Percentiles rank a stretch among this genome's conserved stretches.
Evolutionary conservation across 129 eudicot genomes (phyloP).

Genomic region (Artemisia argyi): DNA sequence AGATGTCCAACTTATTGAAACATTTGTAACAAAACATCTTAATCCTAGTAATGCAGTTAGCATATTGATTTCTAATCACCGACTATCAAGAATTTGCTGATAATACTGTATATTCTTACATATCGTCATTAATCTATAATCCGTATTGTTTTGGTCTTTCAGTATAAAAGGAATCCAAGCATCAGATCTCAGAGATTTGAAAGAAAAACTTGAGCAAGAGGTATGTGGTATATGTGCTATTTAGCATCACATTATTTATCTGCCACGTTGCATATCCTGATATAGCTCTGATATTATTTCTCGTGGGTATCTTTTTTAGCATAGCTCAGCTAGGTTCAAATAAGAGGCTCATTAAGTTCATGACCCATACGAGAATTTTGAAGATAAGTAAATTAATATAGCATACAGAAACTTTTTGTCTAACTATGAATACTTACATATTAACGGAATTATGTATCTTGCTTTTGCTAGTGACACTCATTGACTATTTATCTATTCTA

Average conservation of each 20-base stretch:
- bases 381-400: conserved; percentile 31
- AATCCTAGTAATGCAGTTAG: conserved; percentile 8
- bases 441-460: neutral
- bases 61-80: conserved; percentile 9
- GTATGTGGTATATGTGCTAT: conserved; percentile 20
- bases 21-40: neutral
- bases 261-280: conserved; percentile 9
- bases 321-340: conserved; percentile 24
- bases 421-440: neutral
- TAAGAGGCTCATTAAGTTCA: conserved; percentile 35
- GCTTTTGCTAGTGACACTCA: conserved; percentile 1
- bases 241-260: neutral
- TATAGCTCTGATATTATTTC: conserved; percentile 28
- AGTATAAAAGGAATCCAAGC: conserved; percentile 68
- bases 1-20: neutral
- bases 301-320: conserved; percentile 25
- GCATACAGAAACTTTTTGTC: conserved; percentile 4
- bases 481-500: neutral
- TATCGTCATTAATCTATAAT: conserved; percentile 6
- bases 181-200: conserved; percentile 61
- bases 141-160: conserved; percentile 17
- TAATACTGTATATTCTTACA: conserved; percentile 11
- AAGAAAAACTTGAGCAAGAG: conserved; percentile 88
- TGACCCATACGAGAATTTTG: conserved; percentile 36
- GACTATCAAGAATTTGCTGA: neutral